Evolutionary conservation across 352 stramenopile species (phyloP).

Genomic region (Phytophthora aleatoria): DNA sequence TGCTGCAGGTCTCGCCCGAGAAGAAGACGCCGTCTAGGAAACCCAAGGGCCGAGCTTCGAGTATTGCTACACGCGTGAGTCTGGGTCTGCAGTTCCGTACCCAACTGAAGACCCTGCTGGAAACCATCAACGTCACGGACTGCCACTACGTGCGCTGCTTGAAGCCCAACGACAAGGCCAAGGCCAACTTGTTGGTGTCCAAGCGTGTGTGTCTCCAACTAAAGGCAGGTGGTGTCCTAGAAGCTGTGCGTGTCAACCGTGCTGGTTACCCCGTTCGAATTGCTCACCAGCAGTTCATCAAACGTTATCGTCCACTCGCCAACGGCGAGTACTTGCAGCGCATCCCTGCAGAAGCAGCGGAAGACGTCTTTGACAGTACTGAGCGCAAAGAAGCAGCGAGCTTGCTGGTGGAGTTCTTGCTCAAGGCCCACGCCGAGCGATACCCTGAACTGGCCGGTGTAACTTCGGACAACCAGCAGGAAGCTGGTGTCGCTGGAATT

Average conservation of each 20-base stretch:
- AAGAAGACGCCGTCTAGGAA: constrained; percentile 35
- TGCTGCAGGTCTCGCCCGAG: constrained; percentile 47
- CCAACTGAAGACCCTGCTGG: constrained; percentile 92
- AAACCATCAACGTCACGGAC: constrained; percentile 93
- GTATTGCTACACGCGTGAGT: constrained; percentile 55
- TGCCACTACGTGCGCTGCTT: constrained; percentile 99
- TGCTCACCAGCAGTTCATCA: constrained; percentile 92
- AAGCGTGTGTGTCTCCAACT: constrained; percentile 97
- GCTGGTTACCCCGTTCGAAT: constrained; percentile 98
- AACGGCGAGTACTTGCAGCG: constrained; percentile 67
- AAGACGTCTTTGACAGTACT: constrained; percentile 55
- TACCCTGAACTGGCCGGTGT: constrained; percentile 58
- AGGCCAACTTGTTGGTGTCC: constrained; percentile 78
- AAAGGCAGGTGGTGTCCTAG: constrained; percentile 98
- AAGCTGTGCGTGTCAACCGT: constrained; percentile 97
- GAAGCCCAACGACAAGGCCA: constrained; percentile 97
- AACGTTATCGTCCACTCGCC: constrained; percentile 86
- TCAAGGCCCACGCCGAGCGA: constrained; percentile 68
- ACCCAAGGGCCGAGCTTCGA: constrained; percentile 38
- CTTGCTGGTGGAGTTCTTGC: constrained; percentile 69
- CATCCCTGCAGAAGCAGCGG: constrained; percentile 57
- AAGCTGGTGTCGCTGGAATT: constrained; percentile 57
- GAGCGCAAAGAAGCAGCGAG: constrained; percentile 59
- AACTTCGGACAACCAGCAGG: constrained; percentile 49
- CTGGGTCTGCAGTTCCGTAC: constrained; percentile 91